A percentile compares a stretch with the other conserved stretches of the same genome.
Conservation (phyloP, 441 rosid species). For the Populus trichocarpa region DNA sequence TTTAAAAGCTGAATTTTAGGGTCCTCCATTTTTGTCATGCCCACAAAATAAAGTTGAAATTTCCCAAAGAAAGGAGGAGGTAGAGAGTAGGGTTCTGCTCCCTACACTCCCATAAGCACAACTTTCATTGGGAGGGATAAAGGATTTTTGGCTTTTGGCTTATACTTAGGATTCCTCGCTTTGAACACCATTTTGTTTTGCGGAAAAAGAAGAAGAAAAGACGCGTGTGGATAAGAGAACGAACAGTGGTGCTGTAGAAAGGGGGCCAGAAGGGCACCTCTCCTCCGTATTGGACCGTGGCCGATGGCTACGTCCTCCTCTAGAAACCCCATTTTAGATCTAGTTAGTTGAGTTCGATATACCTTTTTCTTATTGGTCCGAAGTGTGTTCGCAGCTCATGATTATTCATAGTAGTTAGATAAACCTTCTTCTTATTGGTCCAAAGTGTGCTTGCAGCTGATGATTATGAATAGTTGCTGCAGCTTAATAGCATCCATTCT, state of each 20-base stretch:
- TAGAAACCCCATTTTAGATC: too few relatives aligned
- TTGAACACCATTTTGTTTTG: slow-evolving; percentile 25
- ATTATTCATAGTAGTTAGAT: too few relatives aligned
- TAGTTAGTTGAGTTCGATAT: neutral
- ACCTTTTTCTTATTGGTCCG: neutral
- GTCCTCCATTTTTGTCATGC: slow-evolving; percentile 47
- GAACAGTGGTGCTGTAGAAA: neutral
- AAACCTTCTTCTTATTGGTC: too few relatives aligned
- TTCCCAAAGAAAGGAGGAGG: slow-evolving; percentile 7
- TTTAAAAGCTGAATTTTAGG: slow-evolving; percentile 39
- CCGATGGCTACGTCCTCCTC: neutral
- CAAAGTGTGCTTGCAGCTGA: neutral
- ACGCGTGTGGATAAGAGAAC: slow-evolving; percentile 11
- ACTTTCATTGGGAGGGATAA: slow-evolving; percentile 22
- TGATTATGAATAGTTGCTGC: neutral
- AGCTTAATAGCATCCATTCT: neutral
- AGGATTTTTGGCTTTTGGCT: slow-evolving; percentile 28
- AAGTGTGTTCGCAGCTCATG: neutral
- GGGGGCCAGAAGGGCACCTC: neutral
- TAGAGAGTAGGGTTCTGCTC: slow-evolving; percentile 37
- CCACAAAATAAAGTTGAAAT: slow-evolving; percentile 34
- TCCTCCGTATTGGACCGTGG: neutral
- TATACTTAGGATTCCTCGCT: slow-evolving; percentile 60
- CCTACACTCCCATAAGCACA: slow-evolving; percentile 26
- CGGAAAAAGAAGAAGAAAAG: neutral